Conservation (phyloP, 1,284 basidiomycete species). For the Schizophyllum commune region DNA sequence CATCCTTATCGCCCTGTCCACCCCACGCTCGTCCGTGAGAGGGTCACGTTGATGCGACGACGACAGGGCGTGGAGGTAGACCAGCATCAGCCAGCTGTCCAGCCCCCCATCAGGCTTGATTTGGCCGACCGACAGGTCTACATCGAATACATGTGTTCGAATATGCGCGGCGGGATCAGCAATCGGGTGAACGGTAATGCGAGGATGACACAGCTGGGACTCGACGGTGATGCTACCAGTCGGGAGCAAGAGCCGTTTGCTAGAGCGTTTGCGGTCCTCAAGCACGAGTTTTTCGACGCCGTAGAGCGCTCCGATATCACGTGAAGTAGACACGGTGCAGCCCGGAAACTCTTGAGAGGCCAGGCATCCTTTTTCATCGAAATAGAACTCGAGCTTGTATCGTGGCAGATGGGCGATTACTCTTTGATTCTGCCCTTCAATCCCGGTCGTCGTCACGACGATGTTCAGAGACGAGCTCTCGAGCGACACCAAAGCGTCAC, state of each 20-base stretch:
- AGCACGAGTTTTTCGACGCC: slow-evolving; percentile 28
- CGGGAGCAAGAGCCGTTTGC: slow-evolving; percentile 1
- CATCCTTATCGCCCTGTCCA: slow-evolving; percentile 34
- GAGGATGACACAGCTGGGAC: not conserved
- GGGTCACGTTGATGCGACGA: slow-evolving; percentile 35
- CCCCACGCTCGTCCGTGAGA: slow-evolving; percentile 35
- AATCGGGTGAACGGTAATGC: slow-evolving; percentile 1
- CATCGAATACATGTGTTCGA: slow-evolving; percentile 1
- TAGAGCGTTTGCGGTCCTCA: slow-evolving; percentile 2
- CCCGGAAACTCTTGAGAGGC: slow-evolving; percentile 1
- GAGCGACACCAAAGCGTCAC: not conserved
- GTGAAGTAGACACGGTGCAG: not conserved
- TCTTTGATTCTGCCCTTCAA: not conserved
- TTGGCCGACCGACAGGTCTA: slow-evolving; percentile 9
- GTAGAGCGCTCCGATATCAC: slow-evolving; percentile 26
- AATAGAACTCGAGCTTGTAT: slow-evolving; percentile 3
- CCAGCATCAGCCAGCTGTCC: slow-evolving; percentile 28
- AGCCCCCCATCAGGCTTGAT: slow-evolving; percentile 20
- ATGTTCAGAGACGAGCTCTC: slow-evolving; percentile 23
- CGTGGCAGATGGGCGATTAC: not conserved
- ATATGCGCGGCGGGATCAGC: not conserved
- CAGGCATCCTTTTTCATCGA: not conserved
- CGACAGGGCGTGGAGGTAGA: slow-evolving; percentile 39
- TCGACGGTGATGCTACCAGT: not conserved
- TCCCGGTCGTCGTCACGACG: slow-evolving; percentile 8